phyloP scores from a whole-genome alignment of 163 green algal genomes.

The Chlorella variabilis region DNA sequence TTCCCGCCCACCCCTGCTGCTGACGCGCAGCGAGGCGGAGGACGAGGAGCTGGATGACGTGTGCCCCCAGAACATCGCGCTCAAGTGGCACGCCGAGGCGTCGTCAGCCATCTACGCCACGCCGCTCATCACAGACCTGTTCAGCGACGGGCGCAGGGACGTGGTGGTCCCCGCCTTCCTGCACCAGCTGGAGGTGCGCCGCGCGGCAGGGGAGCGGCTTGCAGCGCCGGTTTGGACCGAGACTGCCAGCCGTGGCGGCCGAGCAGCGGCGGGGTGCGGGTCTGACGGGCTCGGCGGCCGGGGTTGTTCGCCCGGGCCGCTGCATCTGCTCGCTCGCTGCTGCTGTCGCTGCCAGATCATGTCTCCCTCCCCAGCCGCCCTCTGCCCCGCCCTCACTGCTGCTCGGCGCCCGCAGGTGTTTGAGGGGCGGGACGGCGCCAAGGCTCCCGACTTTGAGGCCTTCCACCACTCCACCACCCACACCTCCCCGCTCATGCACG shows the following conservation, averaged over 20 bases:
- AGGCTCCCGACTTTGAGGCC: conserved; percentile 80
- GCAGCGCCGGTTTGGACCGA: too few species aligned
- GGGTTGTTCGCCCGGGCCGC: too few species aligned
- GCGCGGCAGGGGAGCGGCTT: background rate
- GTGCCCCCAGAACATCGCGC: conserved; percentile 80
- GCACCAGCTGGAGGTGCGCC: conserved; percentile 87
- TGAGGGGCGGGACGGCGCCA: conserved; percentile 81
- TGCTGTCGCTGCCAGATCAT: too few species aligned
- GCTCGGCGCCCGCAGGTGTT: conserved; percentile 59
- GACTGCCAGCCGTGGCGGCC: too few species aligned
- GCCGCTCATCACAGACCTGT: conserved; percentile 95
- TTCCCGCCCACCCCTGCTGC: too few species aligned
- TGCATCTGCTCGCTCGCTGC: too few species aligned
- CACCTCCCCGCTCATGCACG: conserved; percentile 89
- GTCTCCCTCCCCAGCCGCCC: too few species aligned
- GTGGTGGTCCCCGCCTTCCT: conserved; percentile 94
- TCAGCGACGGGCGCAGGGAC: conserved; percentile 92
- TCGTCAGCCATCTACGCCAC: conserved; percentile 90
- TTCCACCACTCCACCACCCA: conserved; percentile 89
- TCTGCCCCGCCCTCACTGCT: too few species aligned
- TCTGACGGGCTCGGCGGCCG: too few species aligned
- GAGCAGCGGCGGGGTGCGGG: background rate
- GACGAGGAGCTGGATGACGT: conserved; percentile 46
- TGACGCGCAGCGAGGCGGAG: background rate
- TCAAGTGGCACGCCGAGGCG: conserved; percentile 92